Percentiles rank a stretch among this genome's conserved stretches.
phyloP scores from a whole-genome alignment of 768 basidiomycete species.

The Pleurotus citrinopileatus region DNA sequence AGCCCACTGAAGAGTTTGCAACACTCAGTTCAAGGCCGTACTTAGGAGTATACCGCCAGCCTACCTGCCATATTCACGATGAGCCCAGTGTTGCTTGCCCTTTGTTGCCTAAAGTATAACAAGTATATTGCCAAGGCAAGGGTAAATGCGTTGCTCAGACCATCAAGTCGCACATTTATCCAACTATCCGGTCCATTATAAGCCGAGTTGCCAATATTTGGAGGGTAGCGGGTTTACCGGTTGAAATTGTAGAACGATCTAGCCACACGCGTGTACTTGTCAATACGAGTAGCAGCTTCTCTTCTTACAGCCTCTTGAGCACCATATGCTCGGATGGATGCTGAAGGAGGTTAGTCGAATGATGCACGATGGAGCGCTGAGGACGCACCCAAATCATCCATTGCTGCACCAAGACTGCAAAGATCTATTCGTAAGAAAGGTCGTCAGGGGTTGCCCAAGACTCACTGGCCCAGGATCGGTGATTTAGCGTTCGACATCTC shows the following conservation, averaged over 20 bases:
- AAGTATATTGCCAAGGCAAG: conserved; percentile 55
- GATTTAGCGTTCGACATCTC: conserved; percentile 42
- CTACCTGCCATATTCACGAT: conserved; percentile 51
- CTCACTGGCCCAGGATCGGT: conserved; percentile 35
- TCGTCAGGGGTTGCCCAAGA: conserved; percentile 24
- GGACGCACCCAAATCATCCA: conserved; percentile 47
- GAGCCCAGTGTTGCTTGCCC: conserved; percentile 47
- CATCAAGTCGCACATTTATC: conserved; percentile 51
- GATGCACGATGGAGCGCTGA: background rate
- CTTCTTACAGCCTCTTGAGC: conserved; percentile 45
- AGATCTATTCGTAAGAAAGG: conserved; percentile 16
- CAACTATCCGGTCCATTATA: conserved; percentile 34
- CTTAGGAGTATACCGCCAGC: conserved; percentile 34
- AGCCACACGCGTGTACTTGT: conserved; percentile 46
- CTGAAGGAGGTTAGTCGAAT: conserved; percentile 19
- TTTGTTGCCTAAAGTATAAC: conserved; percentile 34
- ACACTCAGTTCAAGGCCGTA: conserved; percentile 21
- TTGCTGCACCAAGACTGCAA: conserved; percentile 47
- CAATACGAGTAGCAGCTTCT: conserved; percentile 48
- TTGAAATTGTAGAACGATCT: conserved; percentile 53
- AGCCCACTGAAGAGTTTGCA: conserved; percentile 34
- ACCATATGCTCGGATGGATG: conserved; percentile 65
- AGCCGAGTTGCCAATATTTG: conserved; percentile 40
- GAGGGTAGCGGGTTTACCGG: conserved; percentile 15
- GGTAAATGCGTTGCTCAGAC: conserved; percentile 55